Evolutionary conservation across 306 rosid species (phyloP).

Genomic region (Castanea mollissima): DNA sequence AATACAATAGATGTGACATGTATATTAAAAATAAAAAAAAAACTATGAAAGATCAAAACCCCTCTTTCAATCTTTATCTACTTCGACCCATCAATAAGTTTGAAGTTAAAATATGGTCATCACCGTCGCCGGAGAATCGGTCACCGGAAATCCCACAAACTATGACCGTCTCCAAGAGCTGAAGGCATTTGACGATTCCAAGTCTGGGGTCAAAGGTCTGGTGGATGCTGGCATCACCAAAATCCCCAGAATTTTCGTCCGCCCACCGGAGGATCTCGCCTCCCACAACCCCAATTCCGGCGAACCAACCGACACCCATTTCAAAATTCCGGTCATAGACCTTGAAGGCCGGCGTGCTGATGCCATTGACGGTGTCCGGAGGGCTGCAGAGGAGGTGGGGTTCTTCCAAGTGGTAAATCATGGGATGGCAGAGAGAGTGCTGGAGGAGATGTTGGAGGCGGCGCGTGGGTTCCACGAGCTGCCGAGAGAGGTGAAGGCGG

Average conservation of each 20-base stretch:
- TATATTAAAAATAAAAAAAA: no score
- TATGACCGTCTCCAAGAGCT: constrained; percentile 22
- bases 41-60: no score
- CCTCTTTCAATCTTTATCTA: no score
- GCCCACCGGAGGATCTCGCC: constrained; percentile 11
- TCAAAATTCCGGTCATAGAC: constrained; percentile 37
- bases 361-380: constrained; percentile 19
- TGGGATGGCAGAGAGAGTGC: constrained; percentile 22
- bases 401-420: constrained; percentile 55
- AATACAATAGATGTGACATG: no score
- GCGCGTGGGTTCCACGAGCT: constrained; percentile 49
- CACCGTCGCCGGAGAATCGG: constrained; percentile 4
- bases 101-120: background rate
- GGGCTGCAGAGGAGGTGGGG: constrained; percentile 37
- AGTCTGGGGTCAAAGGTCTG: constrained; percentile 42
- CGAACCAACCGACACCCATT: background rate
- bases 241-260: constrained; percentile 30
- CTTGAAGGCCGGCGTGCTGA: constrained; percentile 4
- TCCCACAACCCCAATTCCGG: background rate
- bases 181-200: constrained; percentile 44
- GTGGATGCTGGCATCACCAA: constrained; percentile 34
- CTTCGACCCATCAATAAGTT: no score
- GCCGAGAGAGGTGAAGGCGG: constrained; percentile 33
- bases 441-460: constrained; percentile 32
- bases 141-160: background rate